These are phyloP conservation scores for Fraxinus nigra DNA, from an alignment of 305 asterid species.

Conservation along the genomic window DNA sequence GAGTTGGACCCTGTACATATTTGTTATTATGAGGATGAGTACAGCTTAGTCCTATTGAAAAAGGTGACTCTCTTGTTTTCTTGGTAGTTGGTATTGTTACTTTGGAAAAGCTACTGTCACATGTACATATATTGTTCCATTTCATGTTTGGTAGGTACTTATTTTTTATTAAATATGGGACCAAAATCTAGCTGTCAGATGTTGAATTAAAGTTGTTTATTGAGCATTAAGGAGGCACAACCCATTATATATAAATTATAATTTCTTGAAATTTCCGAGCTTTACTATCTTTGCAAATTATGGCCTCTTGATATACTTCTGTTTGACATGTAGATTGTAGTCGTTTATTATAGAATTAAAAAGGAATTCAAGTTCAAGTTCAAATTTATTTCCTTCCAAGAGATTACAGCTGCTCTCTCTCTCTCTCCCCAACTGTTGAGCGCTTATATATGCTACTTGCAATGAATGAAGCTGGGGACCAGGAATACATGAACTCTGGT, in stretches of 20 bases:
- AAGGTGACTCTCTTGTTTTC: conserved; percentile 40
- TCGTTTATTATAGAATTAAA: not conserved
- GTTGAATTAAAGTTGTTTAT: conserved; percentile 1
- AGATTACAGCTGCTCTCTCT: not conserved
- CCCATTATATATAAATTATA: not conserved
- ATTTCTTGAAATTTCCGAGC: not conserved
- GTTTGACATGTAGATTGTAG: not conserved
- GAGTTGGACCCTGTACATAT: conserved; percentile 71
- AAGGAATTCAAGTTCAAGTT: not conserved
- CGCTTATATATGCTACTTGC: not conserved
- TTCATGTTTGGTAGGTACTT: conserved; percentile 4
- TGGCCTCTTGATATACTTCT: not conserved
- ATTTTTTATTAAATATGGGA: conserved; percentile 7
- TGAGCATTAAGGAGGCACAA: not conserved
- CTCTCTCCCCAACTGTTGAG: not conserved
- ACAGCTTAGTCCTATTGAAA: conserved; percentile 58
- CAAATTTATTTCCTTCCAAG: not conserved
- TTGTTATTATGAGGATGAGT: conserved; percentile 69
- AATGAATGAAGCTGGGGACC: not conserved
- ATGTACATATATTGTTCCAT: not conserved
- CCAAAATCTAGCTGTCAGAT: not conserved
- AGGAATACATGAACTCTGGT: not conserved
- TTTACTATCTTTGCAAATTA: not conserved
- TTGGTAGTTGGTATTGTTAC: conserved; percentile 6
- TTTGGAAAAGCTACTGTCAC: conserved; percentile 4